Conservation (phyloP, 2,329 filamentous ascomycete genomes). For the Achaetomium macrosporum region DNA sequence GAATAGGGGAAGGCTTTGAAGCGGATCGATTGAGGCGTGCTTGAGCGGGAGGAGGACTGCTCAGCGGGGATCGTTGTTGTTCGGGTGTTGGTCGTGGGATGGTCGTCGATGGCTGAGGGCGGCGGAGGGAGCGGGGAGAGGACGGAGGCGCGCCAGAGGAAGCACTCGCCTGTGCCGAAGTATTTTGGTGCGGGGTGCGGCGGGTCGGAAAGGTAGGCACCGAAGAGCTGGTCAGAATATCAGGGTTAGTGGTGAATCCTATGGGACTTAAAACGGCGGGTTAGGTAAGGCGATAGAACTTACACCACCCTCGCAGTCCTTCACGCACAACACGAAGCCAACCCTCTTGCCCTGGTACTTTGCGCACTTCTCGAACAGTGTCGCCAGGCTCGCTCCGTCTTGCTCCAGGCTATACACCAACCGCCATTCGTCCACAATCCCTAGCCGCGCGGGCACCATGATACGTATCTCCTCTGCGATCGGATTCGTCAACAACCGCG, state of each 20-base stretch:
- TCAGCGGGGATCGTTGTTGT: constrained; percentile 39
- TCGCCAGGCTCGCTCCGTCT: constrained; percentile 80
- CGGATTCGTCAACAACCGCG: constrained; percentile 61
- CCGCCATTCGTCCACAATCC: constrained; percentile 81
- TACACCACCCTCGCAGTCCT: constrained; percentile 69
- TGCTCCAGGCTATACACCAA: constrained; percentile 86
- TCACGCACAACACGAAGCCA: constrained; percentile 84
- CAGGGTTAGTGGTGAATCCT: neutral
- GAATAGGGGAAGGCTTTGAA: constrained; percentile 98
- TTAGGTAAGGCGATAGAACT: too few relatives aligned
- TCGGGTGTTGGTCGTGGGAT: constrained; percentile 40
- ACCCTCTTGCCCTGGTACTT: constrained; percentile 62
- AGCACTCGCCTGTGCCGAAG: constrained; percentile 95
- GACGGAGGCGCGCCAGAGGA: constrained; percentile 73
- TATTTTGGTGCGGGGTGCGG: constrained; percentile 78
- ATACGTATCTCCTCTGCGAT: constrained; percentile 91
- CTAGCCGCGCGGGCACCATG: constrained; percentile 77
- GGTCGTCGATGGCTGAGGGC: constrained; percentile 42
- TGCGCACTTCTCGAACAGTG: constrained; percentile 75
- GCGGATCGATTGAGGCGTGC: constrained; percentile 53
- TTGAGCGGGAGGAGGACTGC: constrained; percentile 16
- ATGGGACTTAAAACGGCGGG: neutral
- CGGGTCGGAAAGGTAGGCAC: constrained; percentile 86
- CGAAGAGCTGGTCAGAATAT: constrained; percentile 62
- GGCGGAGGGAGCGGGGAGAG: constrained; percentile 64